Evolutionary conservation across 2,329 filamentous ascomycete genomes (phyloP).

Genomic region (Trichoderma harzianum): DNA sequence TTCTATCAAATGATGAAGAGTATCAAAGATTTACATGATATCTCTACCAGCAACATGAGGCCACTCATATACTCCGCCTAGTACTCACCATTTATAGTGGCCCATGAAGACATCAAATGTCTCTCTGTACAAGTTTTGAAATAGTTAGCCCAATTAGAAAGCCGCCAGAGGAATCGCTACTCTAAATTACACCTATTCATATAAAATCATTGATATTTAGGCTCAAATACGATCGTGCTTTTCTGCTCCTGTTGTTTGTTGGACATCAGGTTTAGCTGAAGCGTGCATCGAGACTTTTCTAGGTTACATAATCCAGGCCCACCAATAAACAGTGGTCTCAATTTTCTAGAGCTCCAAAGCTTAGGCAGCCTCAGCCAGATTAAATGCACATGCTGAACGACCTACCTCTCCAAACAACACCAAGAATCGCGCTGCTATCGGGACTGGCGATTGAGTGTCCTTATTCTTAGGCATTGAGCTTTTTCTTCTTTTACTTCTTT

Average conservation of each 20-base stretch:
- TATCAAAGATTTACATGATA: neutral
- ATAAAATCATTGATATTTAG: neutral
- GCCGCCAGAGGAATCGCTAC: too few species aligned
- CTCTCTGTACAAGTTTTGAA: neutral
- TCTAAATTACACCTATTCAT: neutral
- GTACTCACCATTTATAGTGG: neutral
- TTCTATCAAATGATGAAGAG: neutral
- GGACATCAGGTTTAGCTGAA: neutral
- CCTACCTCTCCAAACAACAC: neutral
- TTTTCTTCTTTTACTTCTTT: neutral
- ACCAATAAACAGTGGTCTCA: neutral
- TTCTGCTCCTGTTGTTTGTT: neutral
- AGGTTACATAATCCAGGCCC: neutral
- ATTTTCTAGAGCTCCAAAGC: constrained; percentile 5
- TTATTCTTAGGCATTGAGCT: neutral
- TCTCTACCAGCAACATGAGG: neutral
- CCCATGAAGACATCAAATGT: neutral
- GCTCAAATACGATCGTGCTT: neutral
- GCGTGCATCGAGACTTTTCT: neutral
- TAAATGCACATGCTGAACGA: neutral
- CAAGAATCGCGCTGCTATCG: neutral
- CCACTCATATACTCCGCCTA: neutral
- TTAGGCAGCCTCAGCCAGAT: neutral
- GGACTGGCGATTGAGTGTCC: neutral
- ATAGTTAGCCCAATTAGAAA: too few species aligned